Evolutionary conservation across 2,329 filamentous ascomycete genomes (phyloP), one percentile per base, ranked within the genome.

Genomic region (Sporothrix brasiliensis): DNA sequence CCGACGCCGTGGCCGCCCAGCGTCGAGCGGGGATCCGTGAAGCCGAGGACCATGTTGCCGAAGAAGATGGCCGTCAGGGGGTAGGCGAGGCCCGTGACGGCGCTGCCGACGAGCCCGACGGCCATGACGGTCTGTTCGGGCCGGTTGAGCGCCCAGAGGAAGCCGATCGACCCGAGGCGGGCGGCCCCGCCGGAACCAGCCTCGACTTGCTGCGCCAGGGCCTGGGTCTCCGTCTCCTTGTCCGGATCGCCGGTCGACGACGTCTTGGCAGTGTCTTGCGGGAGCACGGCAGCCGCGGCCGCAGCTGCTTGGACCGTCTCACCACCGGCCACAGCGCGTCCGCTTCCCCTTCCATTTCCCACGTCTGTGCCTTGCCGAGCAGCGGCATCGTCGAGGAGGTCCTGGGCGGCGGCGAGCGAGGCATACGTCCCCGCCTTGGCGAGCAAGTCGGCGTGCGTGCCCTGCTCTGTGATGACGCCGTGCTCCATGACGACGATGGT

Each of bases 401-500:
- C 14, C 52, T 54, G 52, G 10, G 13, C 24, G 24, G 9, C 52
- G 52, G 97, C 94, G 13, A 98, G 87, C 69, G 89, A 91, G 79
- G 87, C 91, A 79, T 98, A 98, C 9, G 93, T 90, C n/a, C 87
- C 89, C 73, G 87, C 81, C 72, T 80, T 84, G 74, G 89, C 87
- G 3, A 97, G 83, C 13, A 98, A 85, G 16, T 91, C 85, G 70
- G 94, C 88, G 77, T 98, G 94, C 0, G 88, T 93, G 67, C 95
- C 95, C 79, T 97, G 93, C 79, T 98, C 94, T 10, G 96, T 85
- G 72, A 98, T 96, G 16, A 84, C 82, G 13, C 94, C 94, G 72
- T 89, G 82, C 6, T 89, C 86, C 89, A 98, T 94, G 72, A 97
- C 94, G 14, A 97, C 92, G 74, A 98, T 98, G 76, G 97, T 97